Evolutionary conservation across 257 asterid species (phyloP), one percentile per base, ranked within the genome.

Genomic region (Nicotiana tomentosiformis): DNA sequence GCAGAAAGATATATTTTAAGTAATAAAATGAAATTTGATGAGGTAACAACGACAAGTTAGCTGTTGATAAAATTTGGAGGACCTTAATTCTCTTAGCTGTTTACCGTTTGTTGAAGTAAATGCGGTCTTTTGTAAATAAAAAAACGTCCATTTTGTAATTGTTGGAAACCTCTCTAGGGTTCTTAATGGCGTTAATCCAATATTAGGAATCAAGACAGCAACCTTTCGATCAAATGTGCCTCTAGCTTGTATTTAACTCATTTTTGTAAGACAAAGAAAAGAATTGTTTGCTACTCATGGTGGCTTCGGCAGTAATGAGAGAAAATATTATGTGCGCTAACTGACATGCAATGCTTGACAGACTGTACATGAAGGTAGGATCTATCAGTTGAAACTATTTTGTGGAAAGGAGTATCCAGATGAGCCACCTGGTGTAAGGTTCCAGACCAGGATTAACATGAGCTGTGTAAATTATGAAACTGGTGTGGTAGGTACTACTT

Each of bases 371-470:
- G 97, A 92, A 85, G 97, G 98, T 65, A 95, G 93, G 69, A 94
- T 94, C 83, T 92, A 94, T 87, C 97, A 92, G 78, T 82, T 94
- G 85, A 91, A 94, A 83, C 82, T 94, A 82, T 91, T 92, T 85
- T 94, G 98, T 55, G 98, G 95, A 67, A 87, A 89, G 85, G 97
- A 94, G 9, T 94, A 92, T 88, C 97, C 97, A 4, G 97, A 94
- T 61, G 86, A 83, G 84, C 95, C 93, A 1, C 98, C 98, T 26
- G 88, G 86, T 67, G 97, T 92, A 67, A 90, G 87, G 90, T 94
- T 94, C 87, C 98, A 94, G 81, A 85, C 95, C 5, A 86, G 91
- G 90, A 90, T 94, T 74, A 90, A 92, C 84, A 94, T 94, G 98
- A 89, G 86, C 86, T 94, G 98, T 14, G 93, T 94, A 78, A 91